These are phyloP conservation scores for Sarocladiaceae sp. DNA, from an alignment of 2,329 filamentous ascomycete genomes.

Conservation along the genomic window DNA sequence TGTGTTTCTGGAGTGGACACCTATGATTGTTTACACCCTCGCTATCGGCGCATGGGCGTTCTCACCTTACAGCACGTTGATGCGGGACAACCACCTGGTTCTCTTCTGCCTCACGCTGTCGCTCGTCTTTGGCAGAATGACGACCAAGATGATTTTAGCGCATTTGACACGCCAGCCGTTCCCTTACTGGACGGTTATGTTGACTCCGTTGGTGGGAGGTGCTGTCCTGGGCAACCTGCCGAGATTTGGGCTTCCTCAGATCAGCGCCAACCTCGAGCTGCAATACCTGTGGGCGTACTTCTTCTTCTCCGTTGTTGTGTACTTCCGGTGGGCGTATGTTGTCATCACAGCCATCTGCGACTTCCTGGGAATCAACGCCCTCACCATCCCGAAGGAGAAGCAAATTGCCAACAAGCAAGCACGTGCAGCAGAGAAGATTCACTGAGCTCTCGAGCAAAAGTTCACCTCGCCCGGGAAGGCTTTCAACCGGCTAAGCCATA, in stretches of 20 bases:
- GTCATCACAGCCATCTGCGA: conserved; percentile 89
- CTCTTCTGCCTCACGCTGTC: conserved; percentile 91
- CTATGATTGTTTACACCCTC: conserved; percentile 76
- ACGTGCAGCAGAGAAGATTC: conserved; percentile 28
- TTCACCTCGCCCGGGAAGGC: background rate
- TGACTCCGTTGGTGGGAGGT: conserved; percentile 81
- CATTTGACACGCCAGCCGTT: conserved; percentile 92
- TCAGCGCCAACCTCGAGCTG: conserved; percentile 65
- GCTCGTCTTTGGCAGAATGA: conserved; percentile 98
- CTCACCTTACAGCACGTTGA: conserved; percentile 78
- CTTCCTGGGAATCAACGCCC: conserved; percentile 88
- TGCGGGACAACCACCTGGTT: conserved; percentile 80
- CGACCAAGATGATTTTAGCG: conserved; percentile 97
- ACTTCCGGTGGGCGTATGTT: conserved; percentile 88
- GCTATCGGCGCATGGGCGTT: conserved; percentile 81
- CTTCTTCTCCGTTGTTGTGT: conserved; percentile 75
- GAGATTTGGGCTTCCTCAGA: conserved; percentile 62
- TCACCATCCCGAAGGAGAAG: conserved; percentile 73
- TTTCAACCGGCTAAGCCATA: too few species aligned
- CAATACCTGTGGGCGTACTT: conserved; percentile 84
- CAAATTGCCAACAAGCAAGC: conserved; percentile 49
- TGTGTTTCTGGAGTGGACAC: conserved; percentile 90
- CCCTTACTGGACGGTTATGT: conserved; percentile 92
- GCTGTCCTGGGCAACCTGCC: conserved; percentile 81
- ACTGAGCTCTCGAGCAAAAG: too few species aligned